Evolutionary conservation across 495 filamentous ascomycete species (phyloP).

Genomic region (Mycothermus thermophilus): DNA sequence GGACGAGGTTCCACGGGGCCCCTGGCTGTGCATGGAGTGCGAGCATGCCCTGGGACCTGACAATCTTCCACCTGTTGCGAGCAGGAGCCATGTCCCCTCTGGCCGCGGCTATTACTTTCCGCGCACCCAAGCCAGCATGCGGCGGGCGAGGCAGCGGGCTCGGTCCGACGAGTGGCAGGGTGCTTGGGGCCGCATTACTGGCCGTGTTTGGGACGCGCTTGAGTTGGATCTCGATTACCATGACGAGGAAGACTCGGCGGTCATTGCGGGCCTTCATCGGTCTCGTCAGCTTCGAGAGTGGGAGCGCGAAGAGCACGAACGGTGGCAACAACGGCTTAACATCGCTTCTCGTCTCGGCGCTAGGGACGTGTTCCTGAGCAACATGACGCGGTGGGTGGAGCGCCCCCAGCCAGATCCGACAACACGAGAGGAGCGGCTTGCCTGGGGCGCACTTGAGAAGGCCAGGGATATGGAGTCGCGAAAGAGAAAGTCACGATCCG

Average conservation of each 20-base stretch:
- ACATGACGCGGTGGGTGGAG: constrained; percentile 26
- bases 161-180: constrained; percentile 41
- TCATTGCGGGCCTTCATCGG: constrained; percentile 32
- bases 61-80: constrained; percentile 15
- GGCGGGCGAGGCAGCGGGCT: constrained; percentile 31
- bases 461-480: constrained; percentile 54
- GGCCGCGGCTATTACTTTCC: constrained; percentile 23
- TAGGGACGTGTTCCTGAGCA: constrained; percentile 50
- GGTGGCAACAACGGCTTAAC: constrained; percentile 67
- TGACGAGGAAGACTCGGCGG: constrained; percentile 50
- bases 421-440: constrained; percentile 62
- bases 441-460: constrained; percentile 82
- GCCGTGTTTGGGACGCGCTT: constrained; percentile 38
- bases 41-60: constrained; percentile 35
- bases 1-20: constrained; percentile 51
- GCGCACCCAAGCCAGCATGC: constrained; percentile 37
- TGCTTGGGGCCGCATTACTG: constrained; percentile 39
- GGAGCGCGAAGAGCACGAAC: constrained; percentile 51
- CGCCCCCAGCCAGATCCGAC: constrained; percentile 40
- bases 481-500: constrained; percentile 65
- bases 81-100: neutral
- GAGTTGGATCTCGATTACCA: constrained; percentile 81
- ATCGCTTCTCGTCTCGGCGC: constrained; percentile 67
- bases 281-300: constrained; percentile 45
- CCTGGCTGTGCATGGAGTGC: constrained; percentile 81